phyloP scores from a whole-genome alignment of 345 rosid species.

The Rhizophora apiculata region DNA sequence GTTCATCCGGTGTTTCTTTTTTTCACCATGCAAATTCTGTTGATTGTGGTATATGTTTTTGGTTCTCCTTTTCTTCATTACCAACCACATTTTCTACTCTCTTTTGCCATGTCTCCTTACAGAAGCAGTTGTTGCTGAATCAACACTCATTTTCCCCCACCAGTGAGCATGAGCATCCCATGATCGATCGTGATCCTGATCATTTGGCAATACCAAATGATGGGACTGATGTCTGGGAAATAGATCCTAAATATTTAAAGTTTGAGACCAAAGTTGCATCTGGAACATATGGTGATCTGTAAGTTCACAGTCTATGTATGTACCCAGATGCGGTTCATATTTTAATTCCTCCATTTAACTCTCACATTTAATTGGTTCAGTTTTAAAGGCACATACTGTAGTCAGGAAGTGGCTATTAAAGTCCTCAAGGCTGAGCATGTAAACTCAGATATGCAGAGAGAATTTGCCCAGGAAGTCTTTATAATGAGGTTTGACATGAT shows the following conservation, averaged over 20 bases:
- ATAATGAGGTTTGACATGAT: slow-evolving; percentile 73
- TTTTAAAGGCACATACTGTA: slow-evolving; percentile 86
- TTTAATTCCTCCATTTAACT: slow-evolving; percentile 9
- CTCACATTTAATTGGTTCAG: slow-evolving; percentile 34
- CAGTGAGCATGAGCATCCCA: slow-evolving; percentile 37
- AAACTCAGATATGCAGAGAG: slow-evolving; percentile 77
- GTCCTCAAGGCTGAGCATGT: slow-evolving; percentile 86
- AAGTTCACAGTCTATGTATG: slow-evolving; percentile 36
- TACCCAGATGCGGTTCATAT: slow-evolving; percentile 2
- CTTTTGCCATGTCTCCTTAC: slow-evolving; percentile 27
- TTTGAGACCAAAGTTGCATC: slow-evolving; percentile 87
- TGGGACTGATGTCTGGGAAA: slow-evolving; percentile 98
- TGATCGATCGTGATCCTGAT: slow-evolving; percentile 32
- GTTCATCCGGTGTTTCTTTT: neutral
- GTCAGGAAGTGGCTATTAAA: slow-evolving; percentile 98
- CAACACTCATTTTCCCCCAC: slow-evolving; percentile 47
- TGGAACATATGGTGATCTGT: slow-evolving; percentile 96
- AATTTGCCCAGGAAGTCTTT: slow-evolving; percentile 94
- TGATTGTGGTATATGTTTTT: neutral
- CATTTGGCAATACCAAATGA: slow-evolving; percentile 82
- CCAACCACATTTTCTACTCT: neutral
- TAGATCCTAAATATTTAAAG: slow-evolving; percentile 61
- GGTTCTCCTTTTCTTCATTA: neutral
- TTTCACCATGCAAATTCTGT: neutral
- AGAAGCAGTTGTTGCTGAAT: slow-evolving; percentile 58